phyloP scores from a whole-genome alignment of 208 protist species.

The Angomonas ambiguus region DNA sequence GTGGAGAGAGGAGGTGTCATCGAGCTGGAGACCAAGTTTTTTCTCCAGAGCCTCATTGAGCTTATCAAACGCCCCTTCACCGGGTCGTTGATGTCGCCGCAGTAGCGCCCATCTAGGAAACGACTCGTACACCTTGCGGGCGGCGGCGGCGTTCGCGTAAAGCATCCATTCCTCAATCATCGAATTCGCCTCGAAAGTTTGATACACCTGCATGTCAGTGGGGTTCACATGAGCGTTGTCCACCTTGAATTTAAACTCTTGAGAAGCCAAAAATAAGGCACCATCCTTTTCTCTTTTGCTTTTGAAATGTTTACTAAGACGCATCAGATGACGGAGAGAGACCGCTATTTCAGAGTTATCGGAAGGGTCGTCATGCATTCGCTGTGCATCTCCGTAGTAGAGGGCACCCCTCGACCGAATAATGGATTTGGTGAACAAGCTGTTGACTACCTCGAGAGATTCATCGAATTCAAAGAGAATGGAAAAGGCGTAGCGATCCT shows the following conservation, averaged over 20 bases:
- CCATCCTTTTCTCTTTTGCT: constrained; percentile 68
- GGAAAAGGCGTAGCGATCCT: constrained; percentile 93
- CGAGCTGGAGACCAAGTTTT: constrained; percentile 56
- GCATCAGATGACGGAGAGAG: constrained; percentile 74
- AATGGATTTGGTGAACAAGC: constrained; percentile 91
- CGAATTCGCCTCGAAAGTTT: constrained; percentile 91
- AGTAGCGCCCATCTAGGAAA: constrained; percentile 88
- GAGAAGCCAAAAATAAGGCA: constrained; percentile 83
- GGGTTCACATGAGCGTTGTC: constrained; percentile 86
- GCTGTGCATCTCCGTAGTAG: constrained; percentile 94
- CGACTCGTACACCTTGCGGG: constrained; percentile 60
- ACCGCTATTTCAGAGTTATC: constrained; percentile 62
- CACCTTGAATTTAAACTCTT: constrained; percentile 91
- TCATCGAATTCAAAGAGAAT: constrained; percentile 93
- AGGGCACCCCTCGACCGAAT: constrained; percentile 90
- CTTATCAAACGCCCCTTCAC: constrained; percentile 74
- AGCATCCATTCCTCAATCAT: constrained; percentile 98
- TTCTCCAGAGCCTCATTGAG: constrained; percentile 76
- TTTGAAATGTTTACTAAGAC: constrained; percentile 83
- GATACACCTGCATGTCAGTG: constrained; percentile 88
- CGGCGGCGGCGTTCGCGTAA: constrained; percentile 93
- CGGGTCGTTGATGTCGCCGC: constrained; percentile 87
- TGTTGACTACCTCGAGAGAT: constrained; percentile 75
- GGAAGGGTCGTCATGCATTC: constrained; percentile 84
- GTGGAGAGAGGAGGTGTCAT: constrained; percentile 76